Evolutionary conservation across 2,329 filamentous ascomycete species (phyloP), one percentile per base, ranked within the genome.

Genomic region (Cytospora piceicola): DNA sequence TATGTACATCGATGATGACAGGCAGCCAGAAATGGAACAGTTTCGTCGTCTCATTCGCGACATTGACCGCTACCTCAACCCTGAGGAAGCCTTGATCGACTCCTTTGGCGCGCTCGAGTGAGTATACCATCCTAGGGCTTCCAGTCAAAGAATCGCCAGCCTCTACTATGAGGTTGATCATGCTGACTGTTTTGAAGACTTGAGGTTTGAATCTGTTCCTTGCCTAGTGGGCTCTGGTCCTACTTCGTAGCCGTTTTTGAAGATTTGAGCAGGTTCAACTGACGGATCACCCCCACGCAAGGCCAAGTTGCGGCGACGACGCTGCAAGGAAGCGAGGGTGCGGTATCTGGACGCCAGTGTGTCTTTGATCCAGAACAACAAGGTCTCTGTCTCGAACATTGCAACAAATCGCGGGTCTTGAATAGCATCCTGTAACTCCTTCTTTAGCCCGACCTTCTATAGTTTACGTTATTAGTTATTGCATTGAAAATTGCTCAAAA

Each of bases 311-410:
- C 27, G 27, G 53, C 12, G 15, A 27, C 53, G 53, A 30, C 29
- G 53, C 53, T 29, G 53, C 27, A 55, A 32, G 53, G 12, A 55
- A 32, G 17, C 53, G 9, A 55, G 12, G 29, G 24, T 55, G 4
- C 34, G 53, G 53, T 55, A 32, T 32, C 53, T 27, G 53, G 29
- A 29, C 20, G 53, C 53, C 27, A 55, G 53, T 32, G 53, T 55
- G 15, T 55, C 53, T 55, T 27, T 27, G 53, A 55, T 55, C 53
- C 53, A 55, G 53, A 55, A 27, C 24, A 34, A n/a, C 53, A 55
- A 55, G 29, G 53, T 55, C 29, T 55, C 53, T n/a, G 53, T 55
- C 29, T 14, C 53, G 27, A 27, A 29, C 20, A 55, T 55, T 6
- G 7, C 34, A 32, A 24, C 53, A 55, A 32, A 55, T 27, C 29